Evolutionary conservation across 805 yeast genomes (phyloP).

Genomic region (Zygoascus tannicola): DNA sequence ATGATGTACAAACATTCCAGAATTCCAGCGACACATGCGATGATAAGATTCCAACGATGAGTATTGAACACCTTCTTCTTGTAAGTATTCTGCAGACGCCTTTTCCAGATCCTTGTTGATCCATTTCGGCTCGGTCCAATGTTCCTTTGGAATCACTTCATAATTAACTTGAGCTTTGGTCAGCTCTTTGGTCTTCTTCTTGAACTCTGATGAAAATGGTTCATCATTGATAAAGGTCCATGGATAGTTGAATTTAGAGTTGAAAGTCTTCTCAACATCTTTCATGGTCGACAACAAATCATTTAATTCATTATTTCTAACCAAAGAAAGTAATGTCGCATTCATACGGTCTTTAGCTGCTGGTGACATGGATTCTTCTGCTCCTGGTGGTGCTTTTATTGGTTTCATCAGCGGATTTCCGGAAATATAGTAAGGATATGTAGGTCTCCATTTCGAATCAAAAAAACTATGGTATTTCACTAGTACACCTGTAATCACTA

Average conservation of each 20-base stretch:
- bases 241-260: conserved; percentile 64
- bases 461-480: not conserved
- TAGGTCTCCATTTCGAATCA: conserved; percentile 12
- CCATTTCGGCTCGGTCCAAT: conserved; percentile 52
- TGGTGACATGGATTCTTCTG: conserved; percentile 3
- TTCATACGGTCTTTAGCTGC: conserved; percentile 35
- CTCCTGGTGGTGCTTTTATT: conserved; percentile 9
- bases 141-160: conserved; percentile 33
- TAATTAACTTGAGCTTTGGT: conserved; percentile 39
- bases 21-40: conserved; percentile 78
- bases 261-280: conserved; percentile 57
- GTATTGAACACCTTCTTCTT: conserved; percentile 41
- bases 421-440: conserved; percentile 14
- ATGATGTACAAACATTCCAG: conserved; percentile 52
- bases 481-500: not conserved
- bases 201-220: conserved; percentile 54
- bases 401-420: conserved; percentile 13
- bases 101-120: conserved; percentile 41
- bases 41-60: conserved; percentile 59
- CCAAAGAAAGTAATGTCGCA: conserved; percentile 67
- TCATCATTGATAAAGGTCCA: conserved; percentile 71
- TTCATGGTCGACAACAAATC: conserved; percentile 44
- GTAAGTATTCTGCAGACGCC: conserved; percentile 29
- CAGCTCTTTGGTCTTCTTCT: conserved; percentile 31
- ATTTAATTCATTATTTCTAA: conserved; percentile 53